Percentiles rank a stretch among this genome's conserved stretches.
phyloP scores from a whole-genome alignment of 495 filamentous ascomycete genomes.

The Penicillium macrosclerotiorum region DNA sequence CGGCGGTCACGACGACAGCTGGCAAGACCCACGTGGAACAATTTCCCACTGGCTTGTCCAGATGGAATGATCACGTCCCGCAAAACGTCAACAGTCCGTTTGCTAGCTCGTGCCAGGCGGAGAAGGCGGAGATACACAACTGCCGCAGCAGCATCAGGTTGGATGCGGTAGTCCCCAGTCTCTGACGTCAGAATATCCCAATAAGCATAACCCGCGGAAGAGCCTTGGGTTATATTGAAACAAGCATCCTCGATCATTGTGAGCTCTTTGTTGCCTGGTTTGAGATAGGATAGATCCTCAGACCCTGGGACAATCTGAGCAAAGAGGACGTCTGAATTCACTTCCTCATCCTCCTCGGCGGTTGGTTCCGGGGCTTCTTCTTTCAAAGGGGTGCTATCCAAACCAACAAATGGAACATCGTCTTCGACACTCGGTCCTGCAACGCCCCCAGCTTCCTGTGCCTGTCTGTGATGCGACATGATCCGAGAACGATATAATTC shows the following conservation, averaged over 20 bases:
- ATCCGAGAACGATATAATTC: too few species aligned
- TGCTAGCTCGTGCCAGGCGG: constrained; percentile 59
- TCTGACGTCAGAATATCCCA: constrained; percentile 66
- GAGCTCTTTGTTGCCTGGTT: constrained; percentile 64
- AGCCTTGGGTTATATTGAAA: constrained; percentile 28
- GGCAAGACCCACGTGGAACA: constrained; percentile 69
- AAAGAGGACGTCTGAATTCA: constrained; percentile 37
- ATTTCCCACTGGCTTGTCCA: constrained; percentile 40
- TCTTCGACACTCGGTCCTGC: constrained; percentile 6
- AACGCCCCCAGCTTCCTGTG: background rate
- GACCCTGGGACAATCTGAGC: constrained; percentile 25
- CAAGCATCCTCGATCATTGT: constrained; percentile 66
- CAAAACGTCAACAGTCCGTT: constrained; percentile 52
- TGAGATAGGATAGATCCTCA: constrained; percentile 24
- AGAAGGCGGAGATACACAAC: constrained; percentile 65
- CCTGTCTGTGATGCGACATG: too few species aligned
- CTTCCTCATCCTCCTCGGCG: constrained; percentile 26
- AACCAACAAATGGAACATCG: constrained; percentile 36
- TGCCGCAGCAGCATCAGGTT: constrained; percentile 69
- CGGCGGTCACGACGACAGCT: constrained; percentile 67
- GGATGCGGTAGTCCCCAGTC: constrained; percentile 42
- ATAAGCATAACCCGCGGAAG: constrained; percentile 54
- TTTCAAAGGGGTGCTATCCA: constrained; percentile 12
- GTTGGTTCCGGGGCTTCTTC: constrained; percentile 13
- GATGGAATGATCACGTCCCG: constrained; percentile 40